phyloP scores from a whole-genome alignment of 1,284 basidiomycete genomes.

The Polyporus tsugae region DNA sequence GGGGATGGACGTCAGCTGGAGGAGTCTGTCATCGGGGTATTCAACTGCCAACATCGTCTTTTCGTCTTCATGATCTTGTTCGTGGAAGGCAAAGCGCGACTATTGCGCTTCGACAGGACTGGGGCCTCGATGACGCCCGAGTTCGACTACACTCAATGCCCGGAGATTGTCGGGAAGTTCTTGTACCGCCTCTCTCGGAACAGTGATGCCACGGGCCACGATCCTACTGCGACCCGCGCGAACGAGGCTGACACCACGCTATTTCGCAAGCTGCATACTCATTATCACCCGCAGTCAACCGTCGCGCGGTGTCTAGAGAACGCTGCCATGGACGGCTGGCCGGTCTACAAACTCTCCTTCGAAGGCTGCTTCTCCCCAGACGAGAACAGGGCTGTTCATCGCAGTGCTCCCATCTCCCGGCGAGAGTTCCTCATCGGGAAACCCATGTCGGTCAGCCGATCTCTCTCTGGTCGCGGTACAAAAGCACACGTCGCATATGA shows the following conservation, averaged over 20 bases:
- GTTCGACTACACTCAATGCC: slow-evolving; percentile 26
- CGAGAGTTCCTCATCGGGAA: slow-evolving; percentile 3
- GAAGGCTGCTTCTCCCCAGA: slow-evolving; percentile 3
- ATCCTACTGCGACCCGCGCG: neutral
- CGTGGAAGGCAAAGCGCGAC: slow-evolving; percentile 1
- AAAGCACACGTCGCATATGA: slow-evolving; percentile 4
- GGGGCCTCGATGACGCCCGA: neutral
- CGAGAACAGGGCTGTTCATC: neutral
- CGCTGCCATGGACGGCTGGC: neutral
- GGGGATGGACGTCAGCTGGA: neutral
- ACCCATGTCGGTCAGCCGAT: neutral
- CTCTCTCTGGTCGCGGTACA: slow-evolving; percentile 2
- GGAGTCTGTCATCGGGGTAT: neutral
- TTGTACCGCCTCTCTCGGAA: slow-evolving; percentile 24
- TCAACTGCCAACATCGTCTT: neutral
- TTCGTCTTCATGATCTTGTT: neutral
- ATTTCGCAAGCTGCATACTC: neutral
- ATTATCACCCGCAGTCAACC: neutral
- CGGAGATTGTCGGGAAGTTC: slow-evolving; percentile 21
- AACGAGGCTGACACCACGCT: neutral
- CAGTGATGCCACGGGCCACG: neutral
- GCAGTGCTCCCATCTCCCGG: too few species aligned
- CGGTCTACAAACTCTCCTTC: neutral
- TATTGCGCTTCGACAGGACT: slow-evolving; percentile 12
- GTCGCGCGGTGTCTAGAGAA: neutral